Base-by-base conservation (phyloP, 2,329 filamentous ascomycete species). In the Beauveria medogensis region DNA sequence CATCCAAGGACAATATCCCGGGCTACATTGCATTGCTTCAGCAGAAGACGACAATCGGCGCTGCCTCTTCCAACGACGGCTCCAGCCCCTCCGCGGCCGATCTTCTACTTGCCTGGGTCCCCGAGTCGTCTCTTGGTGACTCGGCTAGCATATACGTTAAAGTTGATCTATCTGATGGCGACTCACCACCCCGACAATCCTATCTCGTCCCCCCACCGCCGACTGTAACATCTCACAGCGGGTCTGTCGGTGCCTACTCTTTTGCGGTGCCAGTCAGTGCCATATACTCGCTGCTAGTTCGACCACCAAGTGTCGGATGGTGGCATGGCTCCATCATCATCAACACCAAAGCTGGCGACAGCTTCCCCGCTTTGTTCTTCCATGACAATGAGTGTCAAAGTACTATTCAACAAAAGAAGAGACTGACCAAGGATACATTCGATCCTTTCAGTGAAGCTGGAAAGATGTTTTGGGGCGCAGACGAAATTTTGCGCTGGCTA, bases 251-350 rank as follows among this genome's bases (percentile, higher is more conserved):
- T 4, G 84, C 89, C 53, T 97, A 96, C 71, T 86, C 94, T 1
- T 99, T 99, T 70, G 92, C 93, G 1, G 83, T 99, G 6, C 94
- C 94, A 1, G 83, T 97, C 34, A 91, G 86, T 66, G 90, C 93
- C 65, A 88, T 99, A 63, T 99, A 95, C 75, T 96, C 91, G 30
- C 80, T 99, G 5, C 81, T 96, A 8, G 87, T 99, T 44, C 86
- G 94, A 2, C 93, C 93, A 3, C 95, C 94, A 5, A 97, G 91
- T 71, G 76, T 96, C 8, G 95, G 94, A 18, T 99, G 94, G 95
- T 99, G 94, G 94, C 97, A 95, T 72, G 94, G 94, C 40, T 96
- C 92, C 64, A 76, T 99, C 30, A 88, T 99, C 61, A 91, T 99
- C 77, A 99, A 99, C 72, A 91, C 90, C 1, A 82, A 90, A 14